phyloP scores from a whole-genome alignment of 2,329 filamentous ascomycete genomes.

The Nigrospora oryzae region DNA sequence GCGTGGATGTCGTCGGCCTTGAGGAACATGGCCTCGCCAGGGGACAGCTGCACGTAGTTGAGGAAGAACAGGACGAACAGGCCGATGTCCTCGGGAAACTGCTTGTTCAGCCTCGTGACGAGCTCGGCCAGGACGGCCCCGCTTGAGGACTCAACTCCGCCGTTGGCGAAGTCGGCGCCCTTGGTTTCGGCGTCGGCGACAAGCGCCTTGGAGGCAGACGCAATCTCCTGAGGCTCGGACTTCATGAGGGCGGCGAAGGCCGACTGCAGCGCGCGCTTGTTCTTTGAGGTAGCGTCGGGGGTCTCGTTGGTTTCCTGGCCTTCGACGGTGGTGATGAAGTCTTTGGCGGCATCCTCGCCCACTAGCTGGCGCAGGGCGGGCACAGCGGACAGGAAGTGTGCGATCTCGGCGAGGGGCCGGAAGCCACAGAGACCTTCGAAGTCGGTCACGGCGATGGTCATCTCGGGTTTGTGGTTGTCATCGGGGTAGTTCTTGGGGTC shows the following conservation, averaged over 20 bases:
- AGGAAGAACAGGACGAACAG: slow-evolving; percentile 95
- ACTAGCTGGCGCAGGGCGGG: slow-evolving; percentile 58
- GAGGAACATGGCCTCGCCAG: slow-evolving; percentile 92
- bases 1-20: slow-evolving; percentile 97
- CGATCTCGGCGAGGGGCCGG: slow-evolving; percentile 76
- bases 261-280: slow-evolving; percentile 70
- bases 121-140: slow-evolving; percentile 69
- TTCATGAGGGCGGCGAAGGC: slow-evolving; percentile 78
- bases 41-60: slow-evolving; percentile 81
- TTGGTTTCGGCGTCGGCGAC: slow-evolving; percentile 62
- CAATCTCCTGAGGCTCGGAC: slow-evolving; percentile 57
- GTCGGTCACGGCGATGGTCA: slow-evolving; percentile 94
- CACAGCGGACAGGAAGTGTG: slow-evolving; percentile 61
- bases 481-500: slow-evolving; percentile 95
- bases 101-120: slow-evolving; percentile 65
- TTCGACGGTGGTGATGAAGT: slow-evolving; percentile 44
- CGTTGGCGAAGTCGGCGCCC: slow-evolving; percentile 64
- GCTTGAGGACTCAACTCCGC: slow-evolving; percentile 57
- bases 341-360: slow-evolving; percentile 52
- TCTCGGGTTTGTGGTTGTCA: slow-evolving; percentile 99
- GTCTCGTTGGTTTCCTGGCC: slow-evolving; percentile 37
- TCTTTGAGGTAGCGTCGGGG: slow-evolving; percentile 34
- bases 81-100: slow-evolving; percentile 87
- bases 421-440: slow-evolving; percentile 97
- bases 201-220: slow-evolving; percentile 57